These are phyloP conservation scores for Tranzscheliella williamsii DNA, from an alignment of 1,284 basidiomycete species.

Conservation along the genomic window DNA sequence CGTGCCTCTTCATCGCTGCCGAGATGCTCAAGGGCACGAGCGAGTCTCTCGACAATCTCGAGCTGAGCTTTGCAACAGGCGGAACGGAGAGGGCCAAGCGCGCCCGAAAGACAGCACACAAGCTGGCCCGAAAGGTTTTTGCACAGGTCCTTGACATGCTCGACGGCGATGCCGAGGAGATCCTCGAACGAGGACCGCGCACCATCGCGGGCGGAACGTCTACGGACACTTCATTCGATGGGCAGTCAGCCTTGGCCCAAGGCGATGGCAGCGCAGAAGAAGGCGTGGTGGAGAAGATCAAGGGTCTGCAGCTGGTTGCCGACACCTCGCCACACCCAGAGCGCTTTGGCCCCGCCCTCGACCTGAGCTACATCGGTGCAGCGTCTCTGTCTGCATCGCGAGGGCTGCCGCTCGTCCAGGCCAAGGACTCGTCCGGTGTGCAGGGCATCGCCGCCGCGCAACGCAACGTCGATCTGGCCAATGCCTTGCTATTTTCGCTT, in stretches of 20 bases:
- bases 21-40: slow-evolving; percentile 37
- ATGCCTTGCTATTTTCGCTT: slow-evolving; percentile 34
- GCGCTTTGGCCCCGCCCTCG: slow-evolving; percentile 32
- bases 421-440: background rate
- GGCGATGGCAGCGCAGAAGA: background rate
- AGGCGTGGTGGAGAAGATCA: slow-evolving; percentile 13
- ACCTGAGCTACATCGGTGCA: slow-evolving; percentile 31
- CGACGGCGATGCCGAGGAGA: slow-evolving; percentile 40
- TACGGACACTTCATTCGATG: no score
- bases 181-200: no score
- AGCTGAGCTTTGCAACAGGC: slow-evolving; percentile 5
- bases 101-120: slow-evolving; percentile 38
- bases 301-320: slow-evolving; percentile 14
- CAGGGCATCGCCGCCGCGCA: slow-evolving; percentile 10
- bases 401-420: background rate
- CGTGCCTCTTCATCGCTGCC: slow-evolving; percentile 25
- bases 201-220: no score
- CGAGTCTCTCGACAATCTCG: slow-evolving; percentile 21
- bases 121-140: slow-evolving; percentile 27
- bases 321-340: background rate
- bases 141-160: slow-evolving; percentile 29
- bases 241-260: no score
- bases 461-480: slow-evolving; percentile 6
- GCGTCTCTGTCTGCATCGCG: slow-evolving; percentile 2
- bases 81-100: slow-evolving; percentile 12